Percentiles rank a stretch among this genome's conserved stretches.
Conservation (phyloP, 208 protist genomes). For the Endotrypanum monterogeii region DNA sequence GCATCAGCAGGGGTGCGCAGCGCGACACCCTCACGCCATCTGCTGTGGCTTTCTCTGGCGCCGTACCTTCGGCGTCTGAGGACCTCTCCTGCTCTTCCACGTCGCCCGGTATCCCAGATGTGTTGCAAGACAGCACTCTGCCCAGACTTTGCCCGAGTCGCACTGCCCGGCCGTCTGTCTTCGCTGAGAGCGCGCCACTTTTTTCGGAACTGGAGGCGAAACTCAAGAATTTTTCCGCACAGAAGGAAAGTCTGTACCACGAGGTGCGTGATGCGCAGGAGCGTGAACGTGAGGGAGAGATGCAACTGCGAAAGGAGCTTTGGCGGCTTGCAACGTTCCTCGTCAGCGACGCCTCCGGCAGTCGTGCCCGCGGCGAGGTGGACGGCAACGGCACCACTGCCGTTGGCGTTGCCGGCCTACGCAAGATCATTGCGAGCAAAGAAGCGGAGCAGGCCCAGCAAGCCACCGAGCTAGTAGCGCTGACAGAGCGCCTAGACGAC, state of each 20-base stretch:
- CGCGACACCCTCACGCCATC: constrained; percentile 20
- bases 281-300: constrained; percentile 54
- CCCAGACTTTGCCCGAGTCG: constrained; percentile 16
- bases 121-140: constrained; percentile 9
- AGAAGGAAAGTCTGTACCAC: constrained; percentile 75
- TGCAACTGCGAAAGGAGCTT: constrained; percentile 65
- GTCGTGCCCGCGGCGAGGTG: constrained; percentile 23
- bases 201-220: constrained; percentile 61
- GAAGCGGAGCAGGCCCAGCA: constrained; percentile 42
- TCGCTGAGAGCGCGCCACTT: constrained; percentile 27
- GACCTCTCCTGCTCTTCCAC: neutral
- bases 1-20: neutral
- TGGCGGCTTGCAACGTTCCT: constrained; percentile 77
- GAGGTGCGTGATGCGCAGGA: constrained; percentile 71
- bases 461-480: constrained; percentile 34
- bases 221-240: constrained; percentile 52
- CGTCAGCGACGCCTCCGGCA: constrained; percentile 40
- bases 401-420: constrained; percentile 69
- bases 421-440: constrained; percentile 53
- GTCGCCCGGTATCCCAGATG: neutral
- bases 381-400: constrained; percentile 22
- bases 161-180: constrained; percentile 33
- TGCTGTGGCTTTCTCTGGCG: neutral
- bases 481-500: constrained; percentile 49
- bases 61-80: neutral